Base-by-base conservation (phyloP, 2,329 filamentous ascomycete species). In the Calcarisporium arbuscula region DNA sequence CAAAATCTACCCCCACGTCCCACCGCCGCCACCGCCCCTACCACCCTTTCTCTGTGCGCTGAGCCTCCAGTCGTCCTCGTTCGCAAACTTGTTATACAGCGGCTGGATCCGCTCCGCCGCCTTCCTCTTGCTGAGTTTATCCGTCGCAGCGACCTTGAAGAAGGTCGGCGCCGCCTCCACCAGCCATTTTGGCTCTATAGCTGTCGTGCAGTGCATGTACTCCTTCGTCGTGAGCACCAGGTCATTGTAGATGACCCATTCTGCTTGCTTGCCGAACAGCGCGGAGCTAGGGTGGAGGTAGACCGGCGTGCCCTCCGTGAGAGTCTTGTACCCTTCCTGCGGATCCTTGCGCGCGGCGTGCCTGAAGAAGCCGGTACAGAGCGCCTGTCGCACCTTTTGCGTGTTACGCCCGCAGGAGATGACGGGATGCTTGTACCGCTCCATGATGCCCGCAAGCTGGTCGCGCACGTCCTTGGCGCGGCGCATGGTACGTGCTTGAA, bases 101-200 rank as follows among this genome's bases (percentile, higher is more conserved):
- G 92, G 92, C 67, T 95, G 86, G 36, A 98, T 96, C 37, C 90
- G 74, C 70, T 98, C 92, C 0, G 86, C 86, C 69, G 86, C 83
- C 75, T 94, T 92, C 52, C 92, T 69, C 72, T 95, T 95, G 45
- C 83, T 90, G 51, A 98, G 62, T 36, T 77, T 72, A 55, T 95
- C 87, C 22, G 83, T 90, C 1, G 85, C 80, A 14, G 92, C 90
- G 5, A 96, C 87, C 72, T 94, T 95, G 78, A 96, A 98, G 68
- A 96, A 98, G 0, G 88, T 95, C 8, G 94, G 92, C n/a, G 94
- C 92, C 10, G 89, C 90, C 51, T 95, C 89, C 1, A 96, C 88
- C 16, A 98, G 74, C 79, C 79, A 83, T 53, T 94, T 95, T 8
- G 92, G 90, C 62, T 98, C 92, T 51, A 98, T 96, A 5, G 77